Evolutionary conservation across 2,329 filamentous ascomycete genomes (phyloP).

Genomic region (Mollisia scopiformis): DNA sequence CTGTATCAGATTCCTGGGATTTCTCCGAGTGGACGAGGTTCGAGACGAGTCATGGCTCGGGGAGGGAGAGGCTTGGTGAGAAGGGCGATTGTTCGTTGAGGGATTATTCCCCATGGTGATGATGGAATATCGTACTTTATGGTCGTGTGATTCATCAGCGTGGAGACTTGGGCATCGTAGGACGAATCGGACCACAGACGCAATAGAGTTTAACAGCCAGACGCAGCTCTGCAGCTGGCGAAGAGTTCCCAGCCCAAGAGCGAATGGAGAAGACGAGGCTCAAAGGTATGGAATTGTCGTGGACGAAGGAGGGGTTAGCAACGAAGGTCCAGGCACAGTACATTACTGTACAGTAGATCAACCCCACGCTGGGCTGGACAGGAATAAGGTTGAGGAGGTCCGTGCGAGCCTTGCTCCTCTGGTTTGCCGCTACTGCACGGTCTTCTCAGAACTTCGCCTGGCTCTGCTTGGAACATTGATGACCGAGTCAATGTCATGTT

Average conservation of each 20-base stretch:
- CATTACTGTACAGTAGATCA: background rate
- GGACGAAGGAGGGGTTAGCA: background rate
- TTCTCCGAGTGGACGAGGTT: conserved; percentile 35
- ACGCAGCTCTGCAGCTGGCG: background rate
- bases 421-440: no score
- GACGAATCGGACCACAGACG: background rate
- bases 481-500: no score
- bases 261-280: background rate
- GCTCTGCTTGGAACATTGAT: no score
- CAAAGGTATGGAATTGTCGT: background rate
- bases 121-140: conserved; percentile 14
- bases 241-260: background rate
- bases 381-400: background rate
- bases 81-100: conserved; percentile 42
- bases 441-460: no score
- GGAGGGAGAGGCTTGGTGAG: conserved; percentile 33
- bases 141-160: conserved; percentile 18
- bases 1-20: conserved; percentile 56
- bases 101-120: conserved; percentile 49
- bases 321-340: no score
- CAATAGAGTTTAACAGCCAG: background rate
- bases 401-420: background rate
- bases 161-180: background rate
- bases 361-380: background rate
- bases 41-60: conserved; percentile 31